phyloP scores from a whole-genome alignment of 257 asterid species.

The Voacanga thouarsii region DNA sequence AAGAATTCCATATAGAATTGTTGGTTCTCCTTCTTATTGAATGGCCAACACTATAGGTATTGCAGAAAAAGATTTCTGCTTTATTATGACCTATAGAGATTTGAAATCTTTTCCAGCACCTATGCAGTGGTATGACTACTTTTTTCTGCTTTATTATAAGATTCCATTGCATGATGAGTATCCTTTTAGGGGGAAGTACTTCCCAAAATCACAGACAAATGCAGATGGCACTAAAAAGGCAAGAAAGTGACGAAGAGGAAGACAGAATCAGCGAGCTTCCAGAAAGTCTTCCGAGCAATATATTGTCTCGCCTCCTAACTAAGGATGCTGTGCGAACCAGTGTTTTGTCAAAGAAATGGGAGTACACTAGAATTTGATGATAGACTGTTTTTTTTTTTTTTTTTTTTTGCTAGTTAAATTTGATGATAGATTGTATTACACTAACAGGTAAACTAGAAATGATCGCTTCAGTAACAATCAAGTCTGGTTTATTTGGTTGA shows the following conservation, averaged over 20 bases:
- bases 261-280: background rate
- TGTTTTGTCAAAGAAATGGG: background rate
- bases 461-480: background rate
- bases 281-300: background rate
- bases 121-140: no score
- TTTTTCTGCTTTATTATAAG: background rate
- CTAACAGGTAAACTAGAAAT: background rate
- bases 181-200: background rate
- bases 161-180: no score
- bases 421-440: no score
- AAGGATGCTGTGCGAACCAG: background rate
- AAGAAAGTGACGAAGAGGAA: background rate
- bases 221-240: background rate
- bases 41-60: no score
- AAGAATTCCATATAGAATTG: no score
- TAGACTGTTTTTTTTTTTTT: no score
- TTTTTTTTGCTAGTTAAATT: no score
- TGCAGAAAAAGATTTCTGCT: no score
- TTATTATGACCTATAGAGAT: background rate
- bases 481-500: slow-evolving; percentile 59
- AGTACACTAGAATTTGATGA: background rate
- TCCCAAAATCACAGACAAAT: background rate
- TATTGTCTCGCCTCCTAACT: background rate
- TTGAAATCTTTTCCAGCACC: no score
- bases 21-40: no score